Base-by-base conservation (phyloP, 768 basidiomycete species). In the Mycena filopes region DNA sequence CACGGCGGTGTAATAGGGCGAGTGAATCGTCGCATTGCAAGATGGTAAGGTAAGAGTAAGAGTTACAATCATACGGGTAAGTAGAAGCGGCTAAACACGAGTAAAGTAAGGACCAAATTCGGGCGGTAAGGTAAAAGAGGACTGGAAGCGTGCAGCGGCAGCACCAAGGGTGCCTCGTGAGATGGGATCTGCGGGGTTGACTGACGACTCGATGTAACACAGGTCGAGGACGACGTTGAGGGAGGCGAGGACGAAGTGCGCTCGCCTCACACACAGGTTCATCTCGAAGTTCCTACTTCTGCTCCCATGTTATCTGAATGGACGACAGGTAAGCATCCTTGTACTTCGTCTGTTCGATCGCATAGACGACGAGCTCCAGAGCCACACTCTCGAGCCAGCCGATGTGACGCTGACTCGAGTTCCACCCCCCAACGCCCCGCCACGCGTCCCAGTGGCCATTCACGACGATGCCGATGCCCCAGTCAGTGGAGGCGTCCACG, bases 301-400 rank as follows among this genome's bases (percentile, higher is more conserved):
- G 4, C 57, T 50, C 20, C 59, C 59, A 25, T 61, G 41, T 66
- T 66, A 45, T 66, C 65, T 9, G 59, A 66, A 18, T 66, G 59
- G 20, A 66, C 54, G 18, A 8, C 8, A 42, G 23, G 47, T 71
- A 54, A 18, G 46, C 38, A 21, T 71, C 68, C 1, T 55, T 15
- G 11, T 67, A 56, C 41, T 63, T 70, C 7, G 29, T 25, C 21
- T 58, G 28, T 40, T 63, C 63, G n/a, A 71, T 59, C 6, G 63
- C 29, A 25, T 61, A 42, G 13, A 45, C 41, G 8, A 60, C 8
- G 10, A 66, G 51, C 40, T 60, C 51, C 36, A 60, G 28, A 6
- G 68, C 72, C 4, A 73, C 41, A 0, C 61, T 38, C 36, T 74
- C 71, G n/a, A 70, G 66, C 76, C 76, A 77, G 11, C 76, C 69